A percentile compares a stretch with the other conserved stretches of the same genome.
phyloP scores from a whole-genome alignment of 169 alveolate species.

The Babesia divergens region DNA sequence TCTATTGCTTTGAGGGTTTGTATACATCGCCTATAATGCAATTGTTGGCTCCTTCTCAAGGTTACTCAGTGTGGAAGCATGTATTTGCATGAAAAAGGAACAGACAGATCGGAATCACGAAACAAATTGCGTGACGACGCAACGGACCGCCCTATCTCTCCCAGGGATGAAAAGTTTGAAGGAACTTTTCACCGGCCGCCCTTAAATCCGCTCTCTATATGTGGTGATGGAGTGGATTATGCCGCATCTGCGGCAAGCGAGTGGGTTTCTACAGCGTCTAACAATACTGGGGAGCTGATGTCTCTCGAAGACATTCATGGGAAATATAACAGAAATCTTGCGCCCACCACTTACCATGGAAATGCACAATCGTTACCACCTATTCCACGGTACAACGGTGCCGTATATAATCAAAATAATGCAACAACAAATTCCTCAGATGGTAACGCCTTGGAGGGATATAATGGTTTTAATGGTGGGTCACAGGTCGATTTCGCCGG shows the following conservation, averaged over 20 bases:
- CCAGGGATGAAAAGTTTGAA: no score
- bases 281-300: background rate
- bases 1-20: no score
- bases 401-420: background rate
- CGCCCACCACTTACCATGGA: background rate
- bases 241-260: background rate
- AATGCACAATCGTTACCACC: background rate
- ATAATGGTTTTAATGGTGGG: background rate
- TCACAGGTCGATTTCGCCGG: background rate
- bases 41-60: background rate
- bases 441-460: background rate
- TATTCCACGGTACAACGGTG: background rate
- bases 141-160: background rate
- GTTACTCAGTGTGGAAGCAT: background rate
- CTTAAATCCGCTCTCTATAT: no score
- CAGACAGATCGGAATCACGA: conserved; percentile 1
- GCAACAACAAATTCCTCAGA: background rate
- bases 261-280: background rate
- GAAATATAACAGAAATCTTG: background rate
- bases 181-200: no score
- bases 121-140: background rate
- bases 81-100: background rate
- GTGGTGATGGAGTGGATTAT: no score
- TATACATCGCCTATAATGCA: background rate
- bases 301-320: background rate